phyloP scores from a whole-genome alignment of 2,329 filamentous ascomycete species.

The Tolypocladium inflatum region DNA sequence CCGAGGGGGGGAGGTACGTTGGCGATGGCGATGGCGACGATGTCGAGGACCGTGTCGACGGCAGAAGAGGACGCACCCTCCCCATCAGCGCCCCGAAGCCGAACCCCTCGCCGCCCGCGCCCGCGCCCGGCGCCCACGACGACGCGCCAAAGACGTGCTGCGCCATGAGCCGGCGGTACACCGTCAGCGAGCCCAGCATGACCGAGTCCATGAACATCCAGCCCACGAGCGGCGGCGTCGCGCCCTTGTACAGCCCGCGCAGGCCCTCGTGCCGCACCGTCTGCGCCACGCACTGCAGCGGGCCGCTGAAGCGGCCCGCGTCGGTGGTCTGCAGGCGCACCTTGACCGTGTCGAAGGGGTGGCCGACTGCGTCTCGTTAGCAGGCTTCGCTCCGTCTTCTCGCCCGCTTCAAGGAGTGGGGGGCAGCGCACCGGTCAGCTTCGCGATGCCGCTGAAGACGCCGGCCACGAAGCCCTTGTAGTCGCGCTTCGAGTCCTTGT shows the following conservation, averaged over 20 bases:
- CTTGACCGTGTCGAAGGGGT: constrained; percentile 92
- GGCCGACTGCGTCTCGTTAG: constrained; percentile 37
- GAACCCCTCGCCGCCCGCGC: constrained; percentile 6
- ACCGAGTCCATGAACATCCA: constrained; percentile 97
- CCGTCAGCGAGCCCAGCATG: constrained; percentile 86
- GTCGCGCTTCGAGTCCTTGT: constrained; percentile 26
- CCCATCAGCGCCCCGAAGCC: constrained; percentile 4
- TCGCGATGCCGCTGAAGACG: constrained; percentile 90
- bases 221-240: constrained; percentile 81
- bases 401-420: background rate
- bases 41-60: background rate
- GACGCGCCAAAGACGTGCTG: constrained; percentile 64
- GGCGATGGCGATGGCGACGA: constrained; percentile 4
- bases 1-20: constrained; percentile 58
- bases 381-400: background rate
- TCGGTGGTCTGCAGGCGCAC: constrained; percentile 87
- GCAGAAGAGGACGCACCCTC: background rate
- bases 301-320: constrained; percentile 69
- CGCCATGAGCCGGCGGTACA: constrained; percentile 78
- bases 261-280: constrained; percentile 82
- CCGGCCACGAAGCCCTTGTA: constrained; percentile 97
- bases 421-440: constrained; percentile 61
- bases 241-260: constrained; percentile 84
- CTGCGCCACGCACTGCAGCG: constrained; percentile 74
- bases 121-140: constrained; percentile 16